Conservation (phyloP, 1,284 basidiomycete species). For the Taiwanofungus camphoratus region DNA sequence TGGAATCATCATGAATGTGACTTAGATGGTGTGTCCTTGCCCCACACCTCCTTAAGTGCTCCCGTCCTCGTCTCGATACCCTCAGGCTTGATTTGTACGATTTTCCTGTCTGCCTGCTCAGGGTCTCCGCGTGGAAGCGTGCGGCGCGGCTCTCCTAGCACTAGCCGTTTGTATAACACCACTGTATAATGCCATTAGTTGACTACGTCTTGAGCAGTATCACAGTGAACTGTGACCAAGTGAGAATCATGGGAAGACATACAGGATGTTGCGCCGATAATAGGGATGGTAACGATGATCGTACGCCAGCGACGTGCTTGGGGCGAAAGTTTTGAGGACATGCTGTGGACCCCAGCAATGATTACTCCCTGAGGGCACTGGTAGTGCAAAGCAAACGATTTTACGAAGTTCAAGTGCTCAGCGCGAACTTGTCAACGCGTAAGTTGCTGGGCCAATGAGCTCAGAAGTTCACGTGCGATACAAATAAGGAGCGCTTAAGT, state of each 20-base stretch:
- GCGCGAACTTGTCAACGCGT: too few species aligned
- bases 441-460: too few species aligned
- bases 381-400: too few species aligned
- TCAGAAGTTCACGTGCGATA: too few species aligned
- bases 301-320: conserved; percentile 51
- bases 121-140: conserved; percentile 24
- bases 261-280: conserved; percentile 58
- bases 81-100: conserved; percentile 5
- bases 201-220: conserved; percentile 2
- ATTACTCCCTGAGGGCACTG: too few species aligned
- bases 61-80: neutral
- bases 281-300: conserved; percentile 55
- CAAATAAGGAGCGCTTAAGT: too few species aligned
- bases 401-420: too few species aligned
- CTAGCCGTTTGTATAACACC: conserved; percentile 60
- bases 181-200: conserved; percentile 34
- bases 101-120: conserved; percentile 17
- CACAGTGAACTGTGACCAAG: neutral
- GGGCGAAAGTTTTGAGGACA: conserved; percentile 25
- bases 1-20: too few species aligned
- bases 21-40: neutral
- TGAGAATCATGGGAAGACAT: conserved; percentile 13
- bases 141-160: conserved; percentile 53
- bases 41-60: neutral
- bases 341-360: too few species aligned